Evolutionary conservation across 495 filamentous ascomycete species (phyloP).

Genomic region (Clohesyomyces aquaticus): DNA sequence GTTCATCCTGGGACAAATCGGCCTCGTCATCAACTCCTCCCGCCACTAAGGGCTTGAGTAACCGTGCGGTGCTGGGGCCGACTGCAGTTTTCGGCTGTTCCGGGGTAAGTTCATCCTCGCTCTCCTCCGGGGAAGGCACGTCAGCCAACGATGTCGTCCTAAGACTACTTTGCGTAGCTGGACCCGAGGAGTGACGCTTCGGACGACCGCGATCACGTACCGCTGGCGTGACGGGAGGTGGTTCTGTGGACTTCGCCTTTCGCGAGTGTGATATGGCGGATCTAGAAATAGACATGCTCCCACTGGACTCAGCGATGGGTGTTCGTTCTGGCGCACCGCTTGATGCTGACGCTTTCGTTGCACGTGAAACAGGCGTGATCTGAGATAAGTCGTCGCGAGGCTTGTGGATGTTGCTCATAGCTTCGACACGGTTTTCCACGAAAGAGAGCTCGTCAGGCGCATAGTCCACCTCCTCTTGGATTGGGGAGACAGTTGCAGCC

Average conservation of each 20-base stretch:
- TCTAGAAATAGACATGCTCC: not conserved
- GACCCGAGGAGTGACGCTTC: not conserved
- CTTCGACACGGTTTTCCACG: slow-evolving; percentile 1
- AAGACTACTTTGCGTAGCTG: not conserved
- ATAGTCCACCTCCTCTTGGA: slow-evolving; percentile 20
- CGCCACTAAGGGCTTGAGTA: not conserved
- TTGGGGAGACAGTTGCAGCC: slow-evolving; percentile 17
- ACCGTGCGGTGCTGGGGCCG: not conserved
- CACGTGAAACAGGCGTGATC: not conserved
- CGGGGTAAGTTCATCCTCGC: slow-evolving; percentile 30
- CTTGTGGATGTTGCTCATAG: not conserved
- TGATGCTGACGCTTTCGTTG: not conserved
- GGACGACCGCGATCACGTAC: not conserved
- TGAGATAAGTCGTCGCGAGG: not conserved
- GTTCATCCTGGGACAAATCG: not conserved
- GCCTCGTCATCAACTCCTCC: not conserved
- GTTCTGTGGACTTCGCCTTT: slow-evolving; percentile 11
- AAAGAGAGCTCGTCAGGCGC: slow-evolving; percentile 26
- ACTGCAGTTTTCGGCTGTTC: not conserved
- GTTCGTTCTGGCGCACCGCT: not conserved
- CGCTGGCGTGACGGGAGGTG: slow-evolving; percentile 7
- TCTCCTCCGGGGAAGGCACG: slow-evolving; percentile 12
- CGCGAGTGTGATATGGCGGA: not conserved
- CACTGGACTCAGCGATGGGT: not conserved
- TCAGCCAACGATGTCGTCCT: not conserved